phyloP scores from a whole-genome alignment of 306 rosid genomes.

The Quercus rubra region DNA sequence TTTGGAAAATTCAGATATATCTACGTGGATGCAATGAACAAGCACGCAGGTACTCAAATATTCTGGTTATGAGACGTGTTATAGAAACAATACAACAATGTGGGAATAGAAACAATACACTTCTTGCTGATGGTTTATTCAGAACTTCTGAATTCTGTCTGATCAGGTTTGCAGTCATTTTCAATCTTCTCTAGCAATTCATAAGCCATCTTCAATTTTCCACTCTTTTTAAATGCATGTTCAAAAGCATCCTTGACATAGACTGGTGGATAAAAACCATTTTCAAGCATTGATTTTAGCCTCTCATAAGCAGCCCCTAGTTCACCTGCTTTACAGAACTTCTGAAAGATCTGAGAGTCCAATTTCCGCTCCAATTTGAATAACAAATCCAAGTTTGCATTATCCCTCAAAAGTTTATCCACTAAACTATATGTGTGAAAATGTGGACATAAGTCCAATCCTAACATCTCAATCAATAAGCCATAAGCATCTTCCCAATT shows the following conservation, averaged over 20 bases:
- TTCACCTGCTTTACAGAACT: slow-evolving; percentile 47
- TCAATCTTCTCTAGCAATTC: too few relatives aligned
- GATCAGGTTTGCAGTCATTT: too few relatives aligned
- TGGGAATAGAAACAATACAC: too few relatives aligned
- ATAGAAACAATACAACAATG: too few relatives aligned
- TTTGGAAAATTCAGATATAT: too few relatives aligned
- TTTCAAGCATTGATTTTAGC: slow-evolving; percentile 53
- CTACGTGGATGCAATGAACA: too few relatives aligned
- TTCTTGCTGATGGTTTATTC: too few relatives aligned
- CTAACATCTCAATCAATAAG: slow-evolving; percentile 53
- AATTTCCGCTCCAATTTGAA: slow-evolving; percentile 48
- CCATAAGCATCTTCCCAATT: slow-evolving; percentile 52
- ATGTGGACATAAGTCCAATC: slow-evolving; percentile 50
- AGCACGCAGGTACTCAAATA: too few relatives aligned
- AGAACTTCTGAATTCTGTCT: too few relatives aligned
- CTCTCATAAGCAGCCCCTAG: slow-evolving; percentile 57
- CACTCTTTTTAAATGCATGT: slow-evolving; percentile 43
- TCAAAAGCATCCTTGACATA: slow-evolving; percentile 52
- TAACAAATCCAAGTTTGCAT: slow-evolving; percentile 41
- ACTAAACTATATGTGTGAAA: slow-evolving; percentile 47
- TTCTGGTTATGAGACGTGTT: too few relatives aligned
- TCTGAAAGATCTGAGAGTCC: slow-evolving; percentile 53
- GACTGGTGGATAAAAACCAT: slow-evolving; percentile 47
- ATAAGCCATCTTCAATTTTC: background rate
- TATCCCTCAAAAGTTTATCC: slow-evolving; percentile 46